A percentile compares a stretch with the other conserved stretches of the same genome.
Conservation (phyloP, 345 rosid genomes). For the Dipteronia sinensis region DNA sequence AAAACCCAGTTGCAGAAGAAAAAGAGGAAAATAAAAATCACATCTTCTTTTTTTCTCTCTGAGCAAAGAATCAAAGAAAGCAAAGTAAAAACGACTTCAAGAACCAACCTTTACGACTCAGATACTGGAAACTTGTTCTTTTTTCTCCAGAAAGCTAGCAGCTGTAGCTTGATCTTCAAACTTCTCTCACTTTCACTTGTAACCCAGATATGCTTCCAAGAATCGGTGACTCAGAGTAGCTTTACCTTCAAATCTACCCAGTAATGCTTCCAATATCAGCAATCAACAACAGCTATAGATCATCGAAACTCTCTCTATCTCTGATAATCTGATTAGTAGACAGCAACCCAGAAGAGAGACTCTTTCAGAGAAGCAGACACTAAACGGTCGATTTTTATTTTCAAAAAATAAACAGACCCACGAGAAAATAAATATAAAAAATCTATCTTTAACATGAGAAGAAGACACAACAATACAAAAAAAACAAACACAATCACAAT, state of each 20-base stretch:
- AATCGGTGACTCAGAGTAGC: neutral
- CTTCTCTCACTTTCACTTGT: slow-evolving; percentile 22
- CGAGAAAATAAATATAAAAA: slow-evolving; percentile 14
- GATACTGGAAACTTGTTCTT: slow-evolving; percentile 34
- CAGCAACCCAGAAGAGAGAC: slow-evolving; percentile 7
- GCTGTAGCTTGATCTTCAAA: slow-evolving; percentile 46
- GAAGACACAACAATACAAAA: slow-evolving; percentile 16
- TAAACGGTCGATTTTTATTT: slow-evolving; percentile 33
- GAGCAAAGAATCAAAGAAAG: slow-evolving; percentile 28
- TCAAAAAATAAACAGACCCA: neutral
- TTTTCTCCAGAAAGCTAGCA: slow-evolving; percentile 38
- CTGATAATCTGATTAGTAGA: neutral
- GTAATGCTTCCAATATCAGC: slow-evolving; percentile 33
- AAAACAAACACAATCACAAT: slow-evolving; percentile 27
- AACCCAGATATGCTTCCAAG: slow-evolving; percentile 2
- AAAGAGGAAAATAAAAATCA: neutral
- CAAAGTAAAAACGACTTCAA: slow-evolving; percentile 31
- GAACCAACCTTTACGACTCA: slow-evolving; percentile 58
- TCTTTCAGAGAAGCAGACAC: slow-evolving; percentile 21
- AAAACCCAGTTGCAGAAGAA: slow-evolving; percentile 8
- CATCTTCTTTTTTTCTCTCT: neutral
- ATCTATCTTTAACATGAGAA: slow-evolving; percentile 18
- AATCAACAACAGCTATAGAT: slow-evolving; percentile 17
- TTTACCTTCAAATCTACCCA: slow-evolving; percentile 9
- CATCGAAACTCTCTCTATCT: neutral